Evolutionary conservation across 83 land plant genomes (phyloP).

Genomic region (Picea engelmannii): DNA sequence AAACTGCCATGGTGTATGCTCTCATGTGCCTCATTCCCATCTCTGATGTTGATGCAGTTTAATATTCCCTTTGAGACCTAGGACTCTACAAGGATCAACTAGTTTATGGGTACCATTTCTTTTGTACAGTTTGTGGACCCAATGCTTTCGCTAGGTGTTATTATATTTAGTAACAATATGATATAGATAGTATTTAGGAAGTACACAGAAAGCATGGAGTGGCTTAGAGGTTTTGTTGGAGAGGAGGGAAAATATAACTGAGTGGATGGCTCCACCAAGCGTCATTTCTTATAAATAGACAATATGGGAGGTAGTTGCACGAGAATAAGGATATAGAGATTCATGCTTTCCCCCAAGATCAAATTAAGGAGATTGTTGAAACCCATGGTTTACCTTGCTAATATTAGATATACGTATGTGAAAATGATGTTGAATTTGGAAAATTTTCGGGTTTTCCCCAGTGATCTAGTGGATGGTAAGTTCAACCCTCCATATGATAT

Average conservation of each 20-base stretch:
- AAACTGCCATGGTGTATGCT: slow-evolving; percentile 72
- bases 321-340: slow-evolving; percentile 14
- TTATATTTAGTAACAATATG: no score
- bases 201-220: no score
- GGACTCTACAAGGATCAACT: no score
- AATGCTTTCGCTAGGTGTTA: no score
- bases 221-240: not conserved
- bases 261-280: not conserved
- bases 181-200: no score
- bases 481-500: no score
- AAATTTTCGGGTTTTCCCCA: not conserved
- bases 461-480: not conserved
- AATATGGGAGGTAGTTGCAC: slow-evolving; percentile 4
- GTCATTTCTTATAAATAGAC: not conserved
- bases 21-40: slow-evolving; percentile 43
- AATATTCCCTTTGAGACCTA: no score
- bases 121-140: no score
- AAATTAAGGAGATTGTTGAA: not conserved
- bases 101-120: no score
- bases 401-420: slow-evolving; percentile 27
- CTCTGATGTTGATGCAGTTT: not conserved
- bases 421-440: slow-evolving; percentile 22
- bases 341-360: slow-evolving; percentile 13
- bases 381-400: slow-evolving; percentile 8
- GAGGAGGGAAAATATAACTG: not conserved